These are phyloP conservation scores for Reutealis trisperma DNA, from an alignment of 345 rosid genomes.

Conservation along the genomic window DNA sequence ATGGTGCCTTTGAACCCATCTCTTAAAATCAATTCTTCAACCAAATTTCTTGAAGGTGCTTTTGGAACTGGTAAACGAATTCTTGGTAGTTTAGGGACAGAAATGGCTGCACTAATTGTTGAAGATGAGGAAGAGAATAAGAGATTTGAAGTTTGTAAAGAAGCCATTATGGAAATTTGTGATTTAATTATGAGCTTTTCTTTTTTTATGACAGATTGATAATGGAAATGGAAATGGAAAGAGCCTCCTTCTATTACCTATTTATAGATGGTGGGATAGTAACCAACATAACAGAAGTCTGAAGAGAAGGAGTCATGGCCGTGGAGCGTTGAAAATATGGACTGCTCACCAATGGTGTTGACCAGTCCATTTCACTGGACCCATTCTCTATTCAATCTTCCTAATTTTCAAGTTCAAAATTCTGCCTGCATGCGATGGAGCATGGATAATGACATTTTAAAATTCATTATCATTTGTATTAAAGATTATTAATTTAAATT, in stretches of 20 bases:
- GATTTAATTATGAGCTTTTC: not conserved
- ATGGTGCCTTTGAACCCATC: constrained; percentile 9
- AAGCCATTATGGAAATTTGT: constrained; percentile 36
- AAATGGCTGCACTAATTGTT: constrained; percentile 39
- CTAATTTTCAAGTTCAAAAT: not conserved
- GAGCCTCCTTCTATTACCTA: not conserved
- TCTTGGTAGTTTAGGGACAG: constrained; percentile 47
- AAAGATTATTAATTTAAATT: no score
- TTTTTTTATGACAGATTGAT: not conserved
- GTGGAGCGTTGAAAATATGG: not conserved
- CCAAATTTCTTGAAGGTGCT: constrained; percentile 7
- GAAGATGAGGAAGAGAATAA: constrained; percentile 26
- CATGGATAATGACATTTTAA: no score
- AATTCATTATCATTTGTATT: no score
- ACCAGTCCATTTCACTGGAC: constrained; percentile 3
- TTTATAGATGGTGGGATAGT: not conserved
- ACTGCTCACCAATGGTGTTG: not conserved
- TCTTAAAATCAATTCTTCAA: constrained; percentile 9
- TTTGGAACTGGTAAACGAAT: constrained; percentile 37
- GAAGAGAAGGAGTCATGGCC: constrained; percentile 4
- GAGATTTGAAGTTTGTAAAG: constrained; percentile 44
- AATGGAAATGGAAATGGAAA: not conserved
- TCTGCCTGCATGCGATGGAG: no score
- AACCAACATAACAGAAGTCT: not conserved
- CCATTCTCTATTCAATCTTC: not conserved